Base-by-base conservation (phyloP, 495 filamentous ascomycete genomes). In the Tuber calosporum region DNA sequence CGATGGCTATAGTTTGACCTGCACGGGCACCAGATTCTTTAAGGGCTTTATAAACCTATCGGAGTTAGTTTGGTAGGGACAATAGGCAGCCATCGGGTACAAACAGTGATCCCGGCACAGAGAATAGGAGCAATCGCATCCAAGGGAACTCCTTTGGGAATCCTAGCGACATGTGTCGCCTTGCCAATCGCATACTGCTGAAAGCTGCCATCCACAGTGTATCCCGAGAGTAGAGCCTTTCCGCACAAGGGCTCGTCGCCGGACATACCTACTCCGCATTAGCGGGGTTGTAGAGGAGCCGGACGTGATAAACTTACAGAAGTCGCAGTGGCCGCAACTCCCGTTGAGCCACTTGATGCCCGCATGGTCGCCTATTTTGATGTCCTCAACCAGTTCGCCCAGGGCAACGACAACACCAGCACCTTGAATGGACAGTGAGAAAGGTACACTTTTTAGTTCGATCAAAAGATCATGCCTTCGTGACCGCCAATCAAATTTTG, bases 271-370 rank as follows among this genome's bases (percentile, higher is more conserved):
- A 43, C 37, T 69, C 36, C 19, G 22, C 30, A 40, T 53, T 26
- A 53, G 48, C 26, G 4, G 22, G 36, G n/a, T 70, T 42, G 7
- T 2, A 42, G 30, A 37, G 38, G 15, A 39, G 62, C 26, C 37
- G 4, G 39, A 15, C 41, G 68, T 36, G 34, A 87, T 82, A 75
- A 87, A 85, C 82, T 87, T 88, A 87, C 93, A 97, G 86, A 92
- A 96, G 73, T 88, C 85, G 83, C 93, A 97, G 72, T 84, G 81
- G 19, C 92, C 84, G 83, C 93, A 96, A 17, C 89, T 89, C 70
- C 91, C 91, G 83, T 97, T 95, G 70, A 97, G 84, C 93, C 93
- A 97, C 85, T 96, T 95, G 77, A 97, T 88, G 81, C 93, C 93
- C 67, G 87, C 93, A 80, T 91, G 85, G 79, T 95, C 91, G 77